Base-by-base conservation (phyloP, 2,329 filamentous ascomycete genomes). In the Colletotrichum spinosum region DNA sequence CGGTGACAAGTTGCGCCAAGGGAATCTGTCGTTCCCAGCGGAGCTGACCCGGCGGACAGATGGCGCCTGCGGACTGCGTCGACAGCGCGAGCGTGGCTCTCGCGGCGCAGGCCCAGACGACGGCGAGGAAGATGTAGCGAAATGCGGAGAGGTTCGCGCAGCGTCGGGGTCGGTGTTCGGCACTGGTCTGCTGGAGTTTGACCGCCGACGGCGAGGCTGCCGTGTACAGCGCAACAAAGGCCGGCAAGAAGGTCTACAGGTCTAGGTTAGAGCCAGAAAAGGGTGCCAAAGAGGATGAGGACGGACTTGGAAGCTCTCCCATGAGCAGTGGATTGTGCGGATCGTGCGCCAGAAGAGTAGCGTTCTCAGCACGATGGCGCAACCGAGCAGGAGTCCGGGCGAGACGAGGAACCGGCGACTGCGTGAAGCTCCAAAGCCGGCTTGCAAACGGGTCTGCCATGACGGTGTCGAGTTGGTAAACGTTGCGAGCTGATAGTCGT, bases 251-350 rank as follows among this genome's bases (percentile, higher is more conserved):
- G 6, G 74, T 69, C 77, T 78, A 4, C 41, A 15, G 39, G 42
- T 38, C 25, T 11, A n/a, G 42, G 46, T 9, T 37, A 41, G 55
- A 50, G 5, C 11, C 38, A 15, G 6, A 8, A 6, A 17, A 17
- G 8, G 9, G 17, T 17, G 15, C 12, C 12, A 25, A 2, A 25
- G 15, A 3, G 8, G 15, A 17, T 8, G 9, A 9, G 2, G 13
- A 4, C 9, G 1, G 67, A 78, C 76, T 69, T 77, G 71, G 44
- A 77, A 65, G 12, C 76, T 76, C 42, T 74, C 71, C 69, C 70
- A 76, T 44, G 75, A 77, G 66, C 70, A 77, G 64, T 74, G 75
- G 8, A 77, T 72, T 2, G 72, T 75, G 8, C 75, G 71, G 17
- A 73, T 72, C 5, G 71, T 69, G 37, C 70, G 69, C 76, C 76